Conservation (phyloP, 495 filamentous ascomycete species). For the Neurospora tetrasperma region DNA sequence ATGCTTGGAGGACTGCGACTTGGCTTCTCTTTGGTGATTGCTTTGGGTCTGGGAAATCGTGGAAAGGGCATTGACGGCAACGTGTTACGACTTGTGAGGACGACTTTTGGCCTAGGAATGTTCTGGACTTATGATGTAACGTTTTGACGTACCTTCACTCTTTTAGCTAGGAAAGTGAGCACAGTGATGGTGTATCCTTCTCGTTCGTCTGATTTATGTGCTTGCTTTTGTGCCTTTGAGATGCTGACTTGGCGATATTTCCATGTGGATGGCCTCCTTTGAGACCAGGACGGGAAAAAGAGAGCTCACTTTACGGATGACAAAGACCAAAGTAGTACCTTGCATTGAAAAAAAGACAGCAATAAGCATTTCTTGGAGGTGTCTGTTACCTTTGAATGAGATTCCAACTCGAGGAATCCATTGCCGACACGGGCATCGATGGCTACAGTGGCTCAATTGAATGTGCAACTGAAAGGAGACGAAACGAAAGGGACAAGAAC, state of each 20-base stretch:
- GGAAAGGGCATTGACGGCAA: background rate
- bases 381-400: too few relatives aligned
- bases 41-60: background rate
- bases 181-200: background rate
- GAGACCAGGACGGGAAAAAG: background rate
- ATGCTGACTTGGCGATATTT: background rate
- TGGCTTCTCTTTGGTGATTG: background rate
- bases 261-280: background rate
- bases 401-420: too few relatives aligned
- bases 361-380: too few relatives aligned
- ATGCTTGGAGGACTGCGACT: background rate
- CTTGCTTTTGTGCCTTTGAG: background rate
- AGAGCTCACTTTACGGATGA: background rate
- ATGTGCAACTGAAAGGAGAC: background rate
- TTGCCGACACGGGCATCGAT: background rate
- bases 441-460: background rate
- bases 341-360: too few relatives aligned
- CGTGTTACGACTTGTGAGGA: background rate
- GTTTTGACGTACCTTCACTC: background rate
- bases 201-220: background rate
- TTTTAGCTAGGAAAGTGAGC: background rate
- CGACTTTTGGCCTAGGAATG: background rate
- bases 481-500: background rate
- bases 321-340: background rate
- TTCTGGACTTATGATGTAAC: background rate